Percentiles rank a stretch among this genome's conserved stretches.
phyloP scores from a whole-genome alignment of 805 yeast species.

The Barnettozyma vustinii region DNA sequence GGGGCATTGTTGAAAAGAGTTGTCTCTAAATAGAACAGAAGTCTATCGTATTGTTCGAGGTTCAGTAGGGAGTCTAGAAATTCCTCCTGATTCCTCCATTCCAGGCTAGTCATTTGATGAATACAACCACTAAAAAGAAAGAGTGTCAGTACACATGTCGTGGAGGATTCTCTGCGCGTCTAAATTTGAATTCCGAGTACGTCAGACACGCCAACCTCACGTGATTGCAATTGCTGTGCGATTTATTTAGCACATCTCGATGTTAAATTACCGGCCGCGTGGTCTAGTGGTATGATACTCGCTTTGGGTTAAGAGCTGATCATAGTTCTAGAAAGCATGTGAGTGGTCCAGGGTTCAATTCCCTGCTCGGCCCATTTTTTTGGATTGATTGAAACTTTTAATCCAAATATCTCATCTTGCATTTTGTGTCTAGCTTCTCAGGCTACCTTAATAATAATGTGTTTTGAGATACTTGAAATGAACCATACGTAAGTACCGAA shows the following conservation, averaged over 20 bases:
- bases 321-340: constrained; percentile 5
- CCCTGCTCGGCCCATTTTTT: constrained; percentile 12
- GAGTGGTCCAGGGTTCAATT: constrained; percentile 13
- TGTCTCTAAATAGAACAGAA: constrained; percentile 32
- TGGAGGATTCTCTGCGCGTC: no score
- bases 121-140: no score
- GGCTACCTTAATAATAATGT: not conserved
- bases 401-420: no score
- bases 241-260: no score
- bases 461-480: no score
- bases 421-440: not conserved
- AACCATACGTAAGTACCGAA: no score
- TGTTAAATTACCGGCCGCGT: constrained; percentile 18
- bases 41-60: constrained; percentile 31
- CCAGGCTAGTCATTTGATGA: not conserved
- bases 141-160: no score
- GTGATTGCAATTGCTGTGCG: no score
- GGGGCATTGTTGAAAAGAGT: constrained; percentile 22
- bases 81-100: constrained; percentile 13
- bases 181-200: not conserved
- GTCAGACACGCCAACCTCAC: not conserved
- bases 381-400: no score
- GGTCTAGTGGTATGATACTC: constrained; percentile 25
- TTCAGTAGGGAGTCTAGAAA: constrained; percentile 18
- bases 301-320: constrained; percentile 20